Evolutionary conservation across 2,329 filamentous ascomycete genomes (phyloP), one percentile per base, ranked within the genome.

Genomic region (Alternaria tenuissima): DNA sequence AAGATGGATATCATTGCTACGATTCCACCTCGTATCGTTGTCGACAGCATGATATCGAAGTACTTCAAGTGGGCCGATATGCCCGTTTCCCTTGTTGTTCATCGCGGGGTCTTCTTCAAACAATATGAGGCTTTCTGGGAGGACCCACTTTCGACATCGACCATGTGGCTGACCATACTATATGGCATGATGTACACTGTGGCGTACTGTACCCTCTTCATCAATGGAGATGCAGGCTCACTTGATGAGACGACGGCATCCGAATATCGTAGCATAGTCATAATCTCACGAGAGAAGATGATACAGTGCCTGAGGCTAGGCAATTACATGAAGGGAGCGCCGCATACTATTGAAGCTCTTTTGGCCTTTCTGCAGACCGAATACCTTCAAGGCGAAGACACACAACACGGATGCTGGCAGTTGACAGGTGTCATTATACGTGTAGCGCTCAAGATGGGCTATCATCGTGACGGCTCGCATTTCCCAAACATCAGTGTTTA

Each of bases 281-380:
- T 46, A n/a, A 20, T 30, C 43, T 46, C 43, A 46, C 43, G 43
- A 30, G 43, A 46, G 43, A 46, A 46, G 43, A 46, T 46, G 43
- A 46, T 46, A 30, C 43, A 46, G 24, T 46, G 43, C 28, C 26
- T 46, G 28, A 30, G 43, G 24, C 43, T 46, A 14, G 43, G 43
- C 18, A 46, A 30, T n/a, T 46, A 46, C 24, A 28, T 46, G 43
- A 46, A 46, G 43, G 43, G 43, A 26, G 43, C n/a, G 18, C 43
- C 43, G 9, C 43, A 46, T 46, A 46, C 43, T 24, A 30, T 46
- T 16, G 43, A 46, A 28, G 43, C 43, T 28, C 28, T 46, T 18
- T 28, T 46, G 43, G 26, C 43, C n/a, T 46, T 46, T 24, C 43
- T 46, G 7, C 43, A 46, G 24, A 46, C 5, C 14, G 43, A 46